phyloP scores from a whole-genome alignment of 2,329 filamentous ascomycete genomes.

The Paracorniculantispora psalliotae region DNA sequence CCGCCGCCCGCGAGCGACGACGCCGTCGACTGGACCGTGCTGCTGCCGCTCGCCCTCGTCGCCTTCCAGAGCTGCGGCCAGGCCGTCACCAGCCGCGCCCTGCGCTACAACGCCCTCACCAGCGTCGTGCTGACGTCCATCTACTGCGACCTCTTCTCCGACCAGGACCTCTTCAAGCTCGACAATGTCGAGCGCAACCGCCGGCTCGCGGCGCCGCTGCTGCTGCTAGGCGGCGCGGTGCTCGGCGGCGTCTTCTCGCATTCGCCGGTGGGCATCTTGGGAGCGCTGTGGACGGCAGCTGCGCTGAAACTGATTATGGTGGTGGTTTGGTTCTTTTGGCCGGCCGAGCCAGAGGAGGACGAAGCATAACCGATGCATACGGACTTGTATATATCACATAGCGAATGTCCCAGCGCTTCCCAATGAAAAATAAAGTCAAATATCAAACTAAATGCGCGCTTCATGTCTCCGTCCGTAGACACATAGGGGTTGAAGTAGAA shows the following conservation, averaged over 20 bases:
- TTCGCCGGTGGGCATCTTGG: constrained; percentile 43
- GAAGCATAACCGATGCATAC: constrained; percentile 15
- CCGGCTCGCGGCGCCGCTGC: constrained; percentile 42
- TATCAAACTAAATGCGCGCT: too few relatives aligned
- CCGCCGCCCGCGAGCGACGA: constrained; percentile 35
- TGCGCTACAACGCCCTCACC: constrained; percentile 66
- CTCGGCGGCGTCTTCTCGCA: constrained; percentile 46
- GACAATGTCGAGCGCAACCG: constrained; percentile 48
- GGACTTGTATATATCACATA: neutral
- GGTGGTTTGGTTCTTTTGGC: constrained; percentile 58
- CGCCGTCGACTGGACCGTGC: constrained; percentile 52
- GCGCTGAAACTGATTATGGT: constrained; percentile 52
- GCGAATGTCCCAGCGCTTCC: too few relatives aligned
- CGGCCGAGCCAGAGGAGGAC: constrained; percentile 35
- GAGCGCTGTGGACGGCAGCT: constrained; percentile 56
- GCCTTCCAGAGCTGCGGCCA: constrained; percentile 77
- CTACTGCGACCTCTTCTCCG: constrained; percentile 75
- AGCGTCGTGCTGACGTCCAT: constrained; percentile 77
- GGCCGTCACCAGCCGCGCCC: constrained; percentile 65
- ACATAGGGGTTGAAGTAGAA: too few relatives aligned
- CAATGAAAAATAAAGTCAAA: neutral
- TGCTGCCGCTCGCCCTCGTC: constrained; percentile 63
- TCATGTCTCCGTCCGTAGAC: too few relatives aligned
- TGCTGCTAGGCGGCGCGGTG: constrained; percentile 47
- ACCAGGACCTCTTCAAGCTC: constrained; percentile 43